phyloP scores from a whole-genome alignment of 2,329 filamentous ascomycete species.

The Trichoderma brevicompactum region DNA sequence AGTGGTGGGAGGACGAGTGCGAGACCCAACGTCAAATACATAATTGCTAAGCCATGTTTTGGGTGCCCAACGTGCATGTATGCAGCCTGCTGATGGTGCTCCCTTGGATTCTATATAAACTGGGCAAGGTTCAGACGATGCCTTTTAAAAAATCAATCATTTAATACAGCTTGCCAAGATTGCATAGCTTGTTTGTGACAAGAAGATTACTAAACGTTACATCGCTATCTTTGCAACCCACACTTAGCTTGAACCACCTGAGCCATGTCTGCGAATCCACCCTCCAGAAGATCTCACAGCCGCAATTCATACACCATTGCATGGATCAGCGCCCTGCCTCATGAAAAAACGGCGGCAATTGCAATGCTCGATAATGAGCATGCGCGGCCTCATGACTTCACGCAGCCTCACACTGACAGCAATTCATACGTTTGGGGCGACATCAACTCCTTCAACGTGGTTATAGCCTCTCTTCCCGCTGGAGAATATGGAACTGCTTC shows the following conservation, averaged over 20 bases:
- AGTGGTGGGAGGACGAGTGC: no score
- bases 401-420: constrained; percentile 29
- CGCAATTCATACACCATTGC: background rate
- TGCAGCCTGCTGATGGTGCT: background rate
- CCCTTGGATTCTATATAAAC: background rate
- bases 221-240: background rate
- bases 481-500: constrained; percentile 32
- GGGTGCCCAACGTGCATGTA: background rate
- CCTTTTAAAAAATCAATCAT: no score
- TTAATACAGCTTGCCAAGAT: no score
- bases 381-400: background rate
- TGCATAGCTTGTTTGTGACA: no score
- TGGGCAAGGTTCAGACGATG: background rate
- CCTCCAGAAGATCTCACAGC: background rate
- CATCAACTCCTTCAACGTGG: constrained; percentile 36
- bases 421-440: constrained; percentile 38
- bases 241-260: background rate
- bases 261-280: background rate
- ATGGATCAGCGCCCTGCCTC: constrained; percentile 41
- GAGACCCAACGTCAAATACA: no score
- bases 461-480: constrained; percentile 35
- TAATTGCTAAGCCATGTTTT: background rate
- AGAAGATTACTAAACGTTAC: no score
- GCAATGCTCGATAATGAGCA: constrained; percentile 40
- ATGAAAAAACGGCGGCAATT: constrained; percentile 39